These are phyloP conservation scores for Leishmania turanica DNA, from an alignment of 208 protist species.

Conservation along the genomic window DNA sequence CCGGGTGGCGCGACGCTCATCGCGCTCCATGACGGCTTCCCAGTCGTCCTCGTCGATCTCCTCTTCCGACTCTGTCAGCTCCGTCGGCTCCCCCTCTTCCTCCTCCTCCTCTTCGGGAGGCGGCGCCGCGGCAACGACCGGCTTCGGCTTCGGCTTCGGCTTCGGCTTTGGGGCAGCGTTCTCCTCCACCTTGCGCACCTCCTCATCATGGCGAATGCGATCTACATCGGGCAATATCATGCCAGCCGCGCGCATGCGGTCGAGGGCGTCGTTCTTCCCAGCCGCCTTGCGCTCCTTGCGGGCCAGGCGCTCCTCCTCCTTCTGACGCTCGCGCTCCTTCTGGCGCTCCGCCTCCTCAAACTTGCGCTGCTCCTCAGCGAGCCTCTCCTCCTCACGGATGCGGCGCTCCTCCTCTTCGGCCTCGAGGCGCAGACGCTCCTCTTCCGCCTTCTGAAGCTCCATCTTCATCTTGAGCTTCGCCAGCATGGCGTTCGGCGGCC, in stretches of 20 bases:
- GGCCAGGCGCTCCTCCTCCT: constrained; percentile 71
- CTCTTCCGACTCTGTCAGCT: constrained; percentile 70
- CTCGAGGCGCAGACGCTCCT: constrained; percentile 76
- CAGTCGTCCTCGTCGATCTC: constrained; percentile 91
- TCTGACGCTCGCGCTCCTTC: constrained; percentile 75
- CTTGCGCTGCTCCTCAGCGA: constrained; percentile 86
- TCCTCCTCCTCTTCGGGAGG: constrained; percentile 41
- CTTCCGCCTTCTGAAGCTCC: constrained; percentile 86
- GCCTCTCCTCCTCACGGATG: constrained; percentile 79
- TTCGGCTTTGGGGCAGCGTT: constrained; percentile 42
- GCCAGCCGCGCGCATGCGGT: constrained; percentile 78
- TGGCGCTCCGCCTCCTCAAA: constrained; percentile 82
- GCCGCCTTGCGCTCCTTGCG: constrained; percentile 66
- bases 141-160: constrained; percentile 38
- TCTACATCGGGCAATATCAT: constrained; percentile 89
- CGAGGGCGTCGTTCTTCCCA: constrained; percentile 57
- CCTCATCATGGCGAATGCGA: constrained; percentile 70
- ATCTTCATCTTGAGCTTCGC: constrained; percentile 92
- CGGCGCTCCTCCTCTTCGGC: constrained; percentile 81
- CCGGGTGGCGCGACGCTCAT: constrained; percentile 69
- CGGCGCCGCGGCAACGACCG: constrained; percentile 1
- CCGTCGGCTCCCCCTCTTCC: constrained; percentile 59
- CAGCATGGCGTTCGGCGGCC: constrained; percentile 76
- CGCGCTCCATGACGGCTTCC: constrained; percentile 73
- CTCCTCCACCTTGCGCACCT: constrained; percentile 45